Evolutionary conservation across 2,329 filamentous ascomycete species (phyloP), one percentile per base, ranked within the genome.

Genomic region (Mycosphaerella sp.): DNA sequence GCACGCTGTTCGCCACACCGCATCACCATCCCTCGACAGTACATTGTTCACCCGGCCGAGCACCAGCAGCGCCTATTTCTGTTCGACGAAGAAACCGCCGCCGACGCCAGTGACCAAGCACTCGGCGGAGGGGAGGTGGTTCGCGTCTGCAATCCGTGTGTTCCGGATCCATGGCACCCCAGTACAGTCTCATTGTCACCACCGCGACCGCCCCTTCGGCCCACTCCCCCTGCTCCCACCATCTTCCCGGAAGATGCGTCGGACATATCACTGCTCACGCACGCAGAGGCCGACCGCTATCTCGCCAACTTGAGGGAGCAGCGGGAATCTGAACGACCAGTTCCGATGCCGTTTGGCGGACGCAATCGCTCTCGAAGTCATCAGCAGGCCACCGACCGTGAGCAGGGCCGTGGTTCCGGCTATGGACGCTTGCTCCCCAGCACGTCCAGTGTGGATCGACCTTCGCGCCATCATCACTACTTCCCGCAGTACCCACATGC

Each of bases 1-100:
- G 83, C 84, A 52, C 77, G 82, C 16, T 97, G 91, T 72, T 96
- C 91, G 2, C 91, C 91, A 3, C 91, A 97, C 69, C 82, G 89
- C 55, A 97, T 97, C 65, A 95, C 87, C 3, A 96, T 97, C 57
- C 91, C 91, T 1, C 81, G 90, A 58, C 87, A 93, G 65, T 97
- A 88, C 67, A 95, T 97, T 58, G 89, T 96, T 21, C 85, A 85
- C 42, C 86, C 87, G 2, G 85, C 86, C 1, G 58, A 55, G 27
- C 43, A 43, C 6, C 53, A 32, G 9, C 30, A 32, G 13, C 30
- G 30, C 30, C 21, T 45, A 43, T 21, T 21, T 39, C 21, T 52
- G 40, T 58, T 60, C 14, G 49, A 58, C 4, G 44, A 48, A 39
- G 39, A 27, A 13, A 32, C 53, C 10, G 14, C 28, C 13, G 50